These are phyloP conservation scores for Fermentozyma sake DNA, from an alignment of 1,139 yeast species.

Conservation along the genomic window DNA sequence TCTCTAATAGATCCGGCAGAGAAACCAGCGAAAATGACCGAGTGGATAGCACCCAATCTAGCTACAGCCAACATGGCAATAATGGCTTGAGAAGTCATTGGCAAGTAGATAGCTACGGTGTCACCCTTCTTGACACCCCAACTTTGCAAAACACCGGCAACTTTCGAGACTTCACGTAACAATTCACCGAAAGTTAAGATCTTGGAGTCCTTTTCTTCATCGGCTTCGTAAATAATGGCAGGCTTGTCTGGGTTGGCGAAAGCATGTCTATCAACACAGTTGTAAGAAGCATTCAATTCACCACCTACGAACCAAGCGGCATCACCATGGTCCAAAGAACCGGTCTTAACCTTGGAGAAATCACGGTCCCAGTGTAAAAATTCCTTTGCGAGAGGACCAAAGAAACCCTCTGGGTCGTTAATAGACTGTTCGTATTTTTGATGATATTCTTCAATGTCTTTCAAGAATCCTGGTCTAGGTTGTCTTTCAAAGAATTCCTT, in stretches of 20 bases:
- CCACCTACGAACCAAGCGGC: constrained; percentile 93
- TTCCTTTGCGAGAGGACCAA: constrained; percentile 78
- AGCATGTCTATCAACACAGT: constrained; percentile 97
- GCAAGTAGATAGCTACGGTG: constrained; percentile 92
- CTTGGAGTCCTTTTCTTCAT: constrained; percentile 74
- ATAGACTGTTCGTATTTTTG: constrained; percentile 74
- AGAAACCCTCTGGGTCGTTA: constrained; percentile 76
- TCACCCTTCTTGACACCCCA: constrained; percentile 95
- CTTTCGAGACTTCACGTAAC: constrained; percentile 79
- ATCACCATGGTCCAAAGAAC: constrained; percentile 75
- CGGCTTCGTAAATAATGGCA: constrained; percentile 94
- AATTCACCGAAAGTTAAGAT: constrained; percentile 81
- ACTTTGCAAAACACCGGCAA: constrained; percentile 78
- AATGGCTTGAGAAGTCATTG: constrained; percentile 96
- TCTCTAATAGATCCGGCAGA: constrained; percentile 90
- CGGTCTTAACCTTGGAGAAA: constrained; percentile 67
- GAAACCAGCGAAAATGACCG: constrained; percentile 96
- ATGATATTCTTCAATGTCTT: constrained; percentile 62
- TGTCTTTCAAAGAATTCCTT: constrained; percentile 69
- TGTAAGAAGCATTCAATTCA: constrained; percentile 87
- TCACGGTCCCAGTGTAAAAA: constrained; percentile 82
- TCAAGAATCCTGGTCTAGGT: constrained; percentile 51
- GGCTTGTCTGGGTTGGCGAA: constrained; percentile 78
- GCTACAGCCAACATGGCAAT: constrained; percentile 92
- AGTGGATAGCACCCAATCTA: constrained; percentile 93